Conservation (phyloP, 371 early-diverging fungal genomes). For the Thermomucor indicae-seudaticae region DNA sequence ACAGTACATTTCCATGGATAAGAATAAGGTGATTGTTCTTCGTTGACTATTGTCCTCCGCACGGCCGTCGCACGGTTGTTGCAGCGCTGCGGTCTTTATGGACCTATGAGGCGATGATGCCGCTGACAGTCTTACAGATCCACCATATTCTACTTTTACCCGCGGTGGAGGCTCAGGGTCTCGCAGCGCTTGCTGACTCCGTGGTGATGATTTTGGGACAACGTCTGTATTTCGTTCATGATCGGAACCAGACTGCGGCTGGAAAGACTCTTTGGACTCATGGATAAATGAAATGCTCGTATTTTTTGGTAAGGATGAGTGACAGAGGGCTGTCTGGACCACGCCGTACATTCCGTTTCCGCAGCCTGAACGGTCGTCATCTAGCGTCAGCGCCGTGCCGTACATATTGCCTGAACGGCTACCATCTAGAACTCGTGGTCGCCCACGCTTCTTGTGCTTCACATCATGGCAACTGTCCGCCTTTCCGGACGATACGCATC, state of each 20-base stretch:
- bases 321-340: constrained; percentile 8
- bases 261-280: constrained; percentile 9
- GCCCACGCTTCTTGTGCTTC: constrained; percentile 71
- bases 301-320: not conserved
- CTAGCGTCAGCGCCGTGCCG: constrained; percentile 3
- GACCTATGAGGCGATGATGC: not conserved
- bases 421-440: constrained; percentile 59
- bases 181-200: constrained; percentile 4
- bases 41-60: not conserved
- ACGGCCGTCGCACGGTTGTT: not conserved
- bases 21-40: constrained; percentile 25
- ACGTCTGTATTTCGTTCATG: constrained; percentile 3
- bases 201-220: not conserved
- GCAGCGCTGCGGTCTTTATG: not conserved
- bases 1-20: constrained; percentile 48
- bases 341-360: not conserved
- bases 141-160: too few species aligned
- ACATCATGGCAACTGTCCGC: constrained; percentile 65
- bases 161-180: constrained; percentile 12
- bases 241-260: not conserved
- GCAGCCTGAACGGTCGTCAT: not conserved
- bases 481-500: constrained; percentile 60
- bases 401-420: not conserved
- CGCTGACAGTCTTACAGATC: too few species aligned
- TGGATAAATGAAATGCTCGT: constrained; percentile 13